Evolutionary conservation across 2,329 filamentous ascomycete species (phyloP), one percentile per base, ranked within the genome.

Genomic region (Fusarium pseudocircinatum): DNA sequence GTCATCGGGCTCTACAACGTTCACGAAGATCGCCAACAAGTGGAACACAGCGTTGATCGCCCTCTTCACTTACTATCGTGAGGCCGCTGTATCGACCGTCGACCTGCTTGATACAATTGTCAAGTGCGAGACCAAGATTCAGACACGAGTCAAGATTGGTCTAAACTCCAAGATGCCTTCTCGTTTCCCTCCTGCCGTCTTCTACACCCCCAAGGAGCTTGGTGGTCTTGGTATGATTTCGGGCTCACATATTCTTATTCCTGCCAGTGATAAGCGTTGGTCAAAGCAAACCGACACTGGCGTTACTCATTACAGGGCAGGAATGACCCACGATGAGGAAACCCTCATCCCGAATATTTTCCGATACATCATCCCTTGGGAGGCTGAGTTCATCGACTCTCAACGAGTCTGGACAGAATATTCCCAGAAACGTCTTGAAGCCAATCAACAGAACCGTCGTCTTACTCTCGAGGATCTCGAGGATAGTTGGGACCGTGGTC

Each of bases 11-110:
- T 97, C 94, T 10, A 99, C 96, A 0, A 99, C 96, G 0, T 99
- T 99, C 84, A 99, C 96, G 50, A 99, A 99, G 88, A 99, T 99
- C 79, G 96, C 97, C 52, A 99, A 99, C 85, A 99, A 99, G 85
- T 99, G 97, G 96, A 99, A 99, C 83, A 99, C 96, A 0, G 96
- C 94, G 3, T 84, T 99, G 75, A 99, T 99, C 78, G 95, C 96
- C 2, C 89, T 99, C 32, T 99, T 99, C 84, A 98, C 96, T 0
- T 99, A 99, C 83, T 99, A 99, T 81, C 94, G 96, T 81, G 96
- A 99, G 81, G 96, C 96, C 53, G 96, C 96, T 22, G 96, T 98
- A 4, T 97, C 96, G 2, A 99, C 97, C 0, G 94, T 98, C 69
- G 93, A 94, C 70, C 87, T 99, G 9, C 88, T 99, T 7, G 96